Evolutionary conservation across 108 stramenopile genomes (phyloP), one percentile per base, ranked within the genome.

Genomic region (Cafeteria roenbergensis): DNA sequence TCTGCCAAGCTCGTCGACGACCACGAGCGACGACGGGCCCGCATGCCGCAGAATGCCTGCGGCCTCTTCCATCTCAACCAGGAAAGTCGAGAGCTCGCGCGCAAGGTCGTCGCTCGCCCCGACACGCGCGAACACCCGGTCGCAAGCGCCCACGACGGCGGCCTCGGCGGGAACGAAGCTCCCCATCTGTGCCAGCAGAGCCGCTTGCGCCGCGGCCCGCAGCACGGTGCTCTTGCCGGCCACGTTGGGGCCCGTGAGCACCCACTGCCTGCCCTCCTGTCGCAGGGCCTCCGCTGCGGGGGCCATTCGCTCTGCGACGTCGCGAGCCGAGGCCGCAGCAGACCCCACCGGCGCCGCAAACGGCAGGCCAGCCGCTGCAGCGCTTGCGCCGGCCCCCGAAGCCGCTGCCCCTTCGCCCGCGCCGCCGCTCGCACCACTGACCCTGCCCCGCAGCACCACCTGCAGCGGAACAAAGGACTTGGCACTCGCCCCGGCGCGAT

Each of bases 21-120:
- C 84, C 52, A 92, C 81, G 25, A 95, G 61, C 17, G 89, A 88
- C 68, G 66, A 74, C n/a, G 75, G 64, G 1, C 83, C 85, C 25
- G 90, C 87, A 20, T 80, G 74, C 42, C 81, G 79, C 70, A 90
- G 87, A 59, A 95, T 88, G 59, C 79, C 86, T 2, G 90, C 88
- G 2, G 86, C 84, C 69, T 93, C 91, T 63, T 88, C 86, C 90
- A 93, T 92, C 73, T 92, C 94, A 51, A 85, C 65, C 82, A 95
- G 81, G 67, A 95, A 95, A 0, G 91, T 89, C 6, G 90, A 91
- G 30, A 90, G 86, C 68, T 90, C 90, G 52, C 89, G 85, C 55
- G 89, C 88, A 69, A 87, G 85, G 57, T 91, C 91, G 66, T 92
- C 94, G 20, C 83, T 64, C 4, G 84, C 87, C 29, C 91, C 91